phyloP scores from a whole-genome alignment of 73 alveolate genomes.

The Tetrahymena thermophila region DNA sequence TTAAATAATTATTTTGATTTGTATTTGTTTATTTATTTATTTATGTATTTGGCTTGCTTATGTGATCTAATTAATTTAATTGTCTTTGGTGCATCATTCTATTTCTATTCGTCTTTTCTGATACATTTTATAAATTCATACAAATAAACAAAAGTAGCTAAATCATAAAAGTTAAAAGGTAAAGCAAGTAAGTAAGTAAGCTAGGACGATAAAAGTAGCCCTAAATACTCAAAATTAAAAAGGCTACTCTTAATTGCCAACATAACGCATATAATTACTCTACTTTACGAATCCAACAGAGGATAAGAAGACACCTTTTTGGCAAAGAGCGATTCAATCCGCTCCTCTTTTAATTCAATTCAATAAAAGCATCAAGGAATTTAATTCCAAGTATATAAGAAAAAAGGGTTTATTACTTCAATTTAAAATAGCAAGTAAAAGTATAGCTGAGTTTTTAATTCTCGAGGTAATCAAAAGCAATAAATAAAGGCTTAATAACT shows the following conservation, averaged over 20 bases:
- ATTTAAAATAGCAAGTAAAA: too few species aligned
- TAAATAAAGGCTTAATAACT: background rate
- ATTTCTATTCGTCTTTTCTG: background rate
- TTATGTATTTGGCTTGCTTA: background rate
- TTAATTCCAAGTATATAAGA: too few species aligned
- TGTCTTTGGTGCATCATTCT: background rate
- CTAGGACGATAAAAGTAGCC: background rate
- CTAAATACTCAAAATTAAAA: background rate
- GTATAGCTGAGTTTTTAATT: background rate
- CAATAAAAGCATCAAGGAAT: background rate
- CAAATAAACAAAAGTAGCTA: background rate
- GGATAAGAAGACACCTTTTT: background rate
- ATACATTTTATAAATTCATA: background rate
- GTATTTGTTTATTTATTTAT: too few species aligned
- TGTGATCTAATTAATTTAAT: background rate
- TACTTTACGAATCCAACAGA: background rate
- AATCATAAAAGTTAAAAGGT: background rate
- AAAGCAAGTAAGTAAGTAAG: background rate
- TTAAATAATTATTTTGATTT: too few species aligned
- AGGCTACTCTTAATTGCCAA: background rate
- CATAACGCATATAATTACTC: background rate
- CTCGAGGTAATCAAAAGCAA: background rate
- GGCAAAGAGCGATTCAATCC: background rate
- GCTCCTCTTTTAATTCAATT: background rate
- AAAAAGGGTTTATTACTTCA: too few species aligned